phyloP scores from a whole-genome alignment of 768 basidiomycete species.

The Collybia nuda region DNA sequence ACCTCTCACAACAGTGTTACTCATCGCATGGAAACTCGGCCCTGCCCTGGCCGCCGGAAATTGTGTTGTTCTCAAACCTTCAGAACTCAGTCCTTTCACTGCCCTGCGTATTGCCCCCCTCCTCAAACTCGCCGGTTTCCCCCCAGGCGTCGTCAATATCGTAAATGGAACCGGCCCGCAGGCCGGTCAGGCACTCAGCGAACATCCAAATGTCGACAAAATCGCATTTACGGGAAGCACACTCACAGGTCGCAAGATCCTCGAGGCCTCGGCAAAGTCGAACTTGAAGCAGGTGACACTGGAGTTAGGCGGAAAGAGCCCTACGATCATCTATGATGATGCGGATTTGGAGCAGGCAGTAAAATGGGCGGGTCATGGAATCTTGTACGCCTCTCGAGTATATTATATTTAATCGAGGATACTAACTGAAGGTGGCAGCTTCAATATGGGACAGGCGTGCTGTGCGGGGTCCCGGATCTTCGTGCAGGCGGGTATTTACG shows the following conservation, averaged over 20 bases:
- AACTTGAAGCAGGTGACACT: conserved; percentile 73
- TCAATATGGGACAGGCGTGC: conserved; percentile 41
- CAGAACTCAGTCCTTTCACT: conserved; percentile 62
- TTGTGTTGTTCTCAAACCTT: conserved; percentile 57
- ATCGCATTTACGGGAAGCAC: conserved; percentile 76
- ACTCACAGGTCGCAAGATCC: conserved; percentile 59
- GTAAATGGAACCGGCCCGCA: conserved; percentile 49
- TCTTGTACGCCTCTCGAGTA: conserved; percentile 41
- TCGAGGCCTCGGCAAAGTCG: conserved; percentile 58
- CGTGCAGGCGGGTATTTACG: conserved; percentile 58
- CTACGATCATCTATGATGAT: conserved; percentile 61
- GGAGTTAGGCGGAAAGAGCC: conserved; percentile 74
- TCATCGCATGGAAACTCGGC: conserved; percentile 55
- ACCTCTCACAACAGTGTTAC: no score
- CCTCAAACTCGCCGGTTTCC: conserved; percentile 58
- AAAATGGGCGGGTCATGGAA: conserved; percentile 56
- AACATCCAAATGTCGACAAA: conserved; percentile 58
- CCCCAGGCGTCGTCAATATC: conserved; percentile 63
- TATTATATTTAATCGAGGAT: background rate
- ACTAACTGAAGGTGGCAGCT: conserved; percentile 6
- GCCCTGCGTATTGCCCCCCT: conserved; percentile 46
- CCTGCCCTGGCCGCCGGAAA: conserved; percentile 68
- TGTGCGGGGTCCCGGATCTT: conserved; percentile 56
- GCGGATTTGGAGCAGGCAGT: conserved; percentile 60
- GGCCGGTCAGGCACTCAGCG: conserved; percentile 42